Evolutionary conservation across 345 rosid genomes (phyloP), one percentile per base, ranked within the genome.

Genomic region (Eucalyptus cladocalyx): DNA sequence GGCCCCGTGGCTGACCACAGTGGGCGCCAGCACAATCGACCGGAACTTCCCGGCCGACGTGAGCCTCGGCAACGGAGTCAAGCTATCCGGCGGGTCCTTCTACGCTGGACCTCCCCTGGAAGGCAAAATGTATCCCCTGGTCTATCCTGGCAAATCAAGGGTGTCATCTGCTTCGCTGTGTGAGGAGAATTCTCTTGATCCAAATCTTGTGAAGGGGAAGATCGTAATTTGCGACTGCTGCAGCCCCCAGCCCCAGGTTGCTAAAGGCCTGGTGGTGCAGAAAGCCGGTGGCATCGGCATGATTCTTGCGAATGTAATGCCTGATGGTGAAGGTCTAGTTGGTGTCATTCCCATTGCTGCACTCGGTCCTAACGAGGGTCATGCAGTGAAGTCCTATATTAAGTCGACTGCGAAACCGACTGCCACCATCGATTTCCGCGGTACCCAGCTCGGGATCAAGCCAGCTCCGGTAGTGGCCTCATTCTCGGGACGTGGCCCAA

Each of bases 381-480:
- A 96, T 90, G 92, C 93, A 4, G 90, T 96, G 6, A 96, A 96
- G 91, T 91, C 92, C 3, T 96, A 97, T 58, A 89, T 93, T 80
- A 91, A 95, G 13, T 86, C 93, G 4, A 86, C 91, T 3, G 45
- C 90, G 0, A 92, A 93, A 32, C 94, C 96, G 0, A 91, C 90
- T 2, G 97, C 95, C 3, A 95, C 99, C 3, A 94, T 97, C 28
- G 92, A 94, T 90, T 97, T 96, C 88, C 92, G 92, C 26, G 99
- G 99, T 3, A 97, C 99, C 2, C 90, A 94, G 9, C 88, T 96
- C 9, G 96, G 99, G 24, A 92, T 96, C 88, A 97, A 95, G 91
- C 99, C 96, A 14, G 96, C 99, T 11, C 97, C 97, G 1, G 94
- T 97, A 3, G 94, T 96, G 49, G 99, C 99, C 87, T 97, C 99